These are phyloP conservation scores for Brettanomyces sp. DNA, from an alignment of 805 yeast genomes.

Conservation along the genomic window DNA sequence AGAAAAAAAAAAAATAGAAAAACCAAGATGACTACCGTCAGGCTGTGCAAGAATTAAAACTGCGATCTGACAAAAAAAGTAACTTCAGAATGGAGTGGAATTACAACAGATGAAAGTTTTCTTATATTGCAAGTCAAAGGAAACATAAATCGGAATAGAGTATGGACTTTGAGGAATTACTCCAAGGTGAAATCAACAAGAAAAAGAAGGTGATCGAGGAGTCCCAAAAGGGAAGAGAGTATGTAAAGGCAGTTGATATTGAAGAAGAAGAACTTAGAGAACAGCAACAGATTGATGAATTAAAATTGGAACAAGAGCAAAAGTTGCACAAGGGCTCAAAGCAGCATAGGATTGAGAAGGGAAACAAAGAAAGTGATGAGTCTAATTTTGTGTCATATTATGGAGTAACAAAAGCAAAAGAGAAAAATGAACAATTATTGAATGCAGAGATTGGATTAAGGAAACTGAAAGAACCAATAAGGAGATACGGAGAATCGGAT, in stretches of 20 bases:
- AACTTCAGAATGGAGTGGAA: too few relatives aligned
- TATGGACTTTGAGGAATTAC: neutral
- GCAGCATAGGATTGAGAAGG: neutral
- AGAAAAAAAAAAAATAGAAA: too few relatives aligned
- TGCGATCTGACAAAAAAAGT: too few relatives aligned
- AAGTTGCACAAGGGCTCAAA: conserved; percentile 1
- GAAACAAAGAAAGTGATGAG: neutral
- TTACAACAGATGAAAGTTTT: too few relatives aligned
- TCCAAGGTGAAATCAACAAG: neutral
- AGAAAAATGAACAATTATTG: neutral
- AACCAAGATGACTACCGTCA: too few relatives aligned
- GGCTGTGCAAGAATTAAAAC: too few relatives aligned
- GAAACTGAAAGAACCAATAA: conserved; percentile 8
- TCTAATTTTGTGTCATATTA: neutral
- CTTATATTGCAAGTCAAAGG: too few relatives aligned
- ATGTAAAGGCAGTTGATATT: neutral
- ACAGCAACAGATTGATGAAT: neutral
- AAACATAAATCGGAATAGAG: too few relatives aligned
- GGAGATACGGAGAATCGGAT: conserved; percentile 12
- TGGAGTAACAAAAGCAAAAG: conserved; percentile 1
- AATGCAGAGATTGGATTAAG: conserved; percentile 7
- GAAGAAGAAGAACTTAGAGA: conserved; percentile 1
- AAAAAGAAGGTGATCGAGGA: neutral
- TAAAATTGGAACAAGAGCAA: neutral
- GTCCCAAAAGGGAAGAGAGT: neutral